These are phyloP conservation scores for Hanseniaspora singularis DNA, from an alignment of 805 yeast genomes.

Conservation along the genomic window DNA sequence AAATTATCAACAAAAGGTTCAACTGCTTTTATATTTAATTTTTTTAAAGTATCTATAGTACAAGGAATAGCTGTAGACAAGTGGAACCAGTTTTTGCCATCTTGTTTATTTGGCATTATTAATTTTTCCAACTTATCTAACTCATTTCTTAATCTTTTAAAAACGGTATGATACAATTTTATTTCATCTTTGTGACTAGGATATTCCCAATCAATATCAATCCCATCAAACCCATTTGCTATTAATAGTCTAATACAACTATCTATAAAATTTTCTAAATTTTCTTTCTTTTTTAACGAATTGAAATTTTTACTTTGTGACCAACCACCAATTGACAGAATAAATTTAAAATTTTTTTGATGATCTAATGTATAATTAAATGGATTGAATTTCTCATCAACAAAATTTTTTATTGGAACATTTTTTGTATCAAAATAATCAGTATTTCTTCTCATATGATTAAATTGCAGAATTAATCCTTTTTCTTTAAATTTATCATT, in stretches of 20 bases:
- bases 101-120: conserved; percentile 18
- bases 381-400: not conserved
- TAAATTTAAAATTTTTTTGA: conserved; percentile 37
- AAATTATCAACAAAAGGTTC: conserved; percentile 51
- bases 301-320: conserved; percentile 41
- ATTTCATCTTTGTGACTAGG: conserved; percentile 44
- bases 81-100: conserved; percentile 27
- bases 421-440: conserved; percentile 3
- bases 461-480: conserved; percentile 44
- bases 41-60: conserved; percentile 34
- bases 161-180: conserved; percentile 32
- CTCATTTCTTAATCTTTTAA: conserved; percentile 31
- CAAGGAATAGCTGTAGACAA: conserved; percentile 74
- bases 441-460: conserved; percentile 33
- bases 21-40: conserved; percentile 41
- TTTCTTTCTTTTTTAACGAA: conserved; percentile 31
- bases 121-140: conserved; percentile 32
- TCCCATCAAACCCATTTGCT: conserved; percentile 67
- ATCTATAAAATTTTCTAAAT: conserved; percentile 36
- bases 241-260: conserved; percentile 39
- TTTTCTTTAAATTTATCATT: conserved; percentile 18
- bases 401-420: not conserved
- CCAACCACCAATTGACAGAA: conserved; percentile 83
- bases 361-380: not conserved
- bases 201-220: conserved; percentile 93